These are phyloP conservation scores for Dillenia turbinata DNA, from an alignment of 164 flowering plant species.

Conservation along the genomic window DNA sequence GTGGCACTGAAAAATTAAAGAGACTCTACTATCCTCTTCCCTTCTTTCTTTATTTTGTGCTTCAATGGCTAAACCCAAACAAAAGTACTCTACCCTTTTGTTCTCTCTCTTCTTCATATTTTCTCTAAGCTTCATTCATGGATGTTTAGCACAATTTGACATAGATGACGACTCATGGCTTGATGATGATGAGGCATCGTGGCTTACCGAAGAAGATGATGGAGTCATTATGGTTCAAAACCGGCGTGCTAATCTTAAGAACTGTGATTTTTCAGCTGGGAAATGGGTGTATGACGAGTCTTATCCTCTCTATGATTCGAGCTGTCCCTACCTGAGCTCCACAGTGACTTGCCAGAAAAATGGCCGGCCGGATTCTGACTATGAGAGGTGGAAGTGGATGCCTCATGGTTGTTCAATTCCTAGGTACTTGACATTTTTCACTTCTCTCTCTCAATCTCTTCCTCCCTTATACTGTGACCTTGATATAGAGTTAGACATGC, in stretches of 20 bases:
- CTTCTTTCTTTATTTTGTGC: not conserved
- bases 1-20: not conserved
- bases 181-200: constrained; percentile 15
- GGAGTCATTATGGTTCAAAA: constrained; percentile 39
- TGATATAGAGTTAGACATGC: no score
- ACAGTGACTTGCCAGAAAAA: constrained; percentile 57
- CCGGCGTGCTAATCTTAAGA: constrained; percentile 14
- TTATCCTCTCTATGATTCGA: constrained; percentile 73
- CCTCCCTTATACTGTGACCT: no score
- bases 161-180: constrained; percentile 12
- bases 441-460: no score
- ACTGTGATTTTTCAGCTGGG: constrained; percentile 55
- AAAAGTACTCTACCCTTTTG: constrained; percentile 7
- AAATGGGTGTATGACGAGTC: constrained; percentile 72
- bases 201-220: constrained; percentile 43
- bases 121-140: constrained; percentile 19
- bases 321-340: constrained; percentile 68
- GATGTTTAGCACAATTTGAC: constrained; percentile 17
- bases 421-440: constrained; percentile 34
- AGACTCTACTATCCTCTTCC: not conserved
- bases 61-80: constrained; percentile 16
- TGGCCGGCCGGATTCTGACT: constrained; percentile 85
- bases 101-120: constrained; percentile 8
- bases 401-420: constrained; percentile 66
- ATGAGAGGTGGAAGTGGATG: constrained; percentile 81